phyloP scores from a whole-genome alignment of 108 stramenopile genomes.

The Cyclostephanos tholiformis region DNA sequence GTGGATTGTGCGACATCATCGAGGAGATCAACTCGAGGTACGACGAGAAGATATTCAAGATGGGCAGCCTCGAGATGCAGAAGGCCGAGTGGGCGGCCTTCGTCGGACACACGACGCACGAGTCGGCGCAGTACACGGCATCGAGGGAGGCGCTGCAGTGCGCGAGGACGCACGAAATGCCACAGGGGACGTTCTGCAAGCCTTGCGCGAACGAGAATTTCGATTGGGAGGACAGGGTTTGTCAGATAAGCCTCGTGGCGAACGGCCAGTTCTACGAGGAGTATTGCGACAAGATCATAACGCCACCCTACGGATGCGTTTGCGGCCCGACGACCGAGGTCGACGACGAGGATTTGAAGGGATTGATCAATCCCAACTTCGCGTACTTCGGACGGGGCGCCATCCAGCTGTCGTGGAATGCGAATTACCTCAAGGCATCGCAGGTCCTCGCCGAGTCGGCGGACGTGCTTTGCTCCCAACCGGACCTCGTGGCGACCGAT shows the following conservation, averaged over 20 bases:
- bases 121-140: conserved; percentile 50
- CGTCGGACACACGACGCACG: conserved; percentile 47
- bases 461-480: conserved; percentile 41
- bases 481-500: conserved; percentile 48
- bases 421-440: conserved; percentile 44
- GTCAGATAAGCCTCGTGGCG: conserved; percentile 37
- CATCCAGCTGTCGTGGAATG: conserved; percentile 45
- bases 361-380: conserved; percentile 46
- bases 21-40: conserved; percentile 39
- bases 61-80: conserved; percentile 36
- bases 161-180: conserved; percentile 27
- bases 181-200: conserved; percentile 43
- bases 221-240: conserved; percentile 45
- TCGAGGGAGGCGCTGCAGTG: conserved; percentile 34
- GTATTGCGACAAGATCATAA: conserved; percentile 47
- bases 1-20: conserved; percentile 43
- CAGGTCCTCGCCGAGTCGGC: conserved; percentile 36
- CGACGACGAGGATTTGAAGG: conserved; percentile 18
- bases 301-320: conserved; percentile 45
- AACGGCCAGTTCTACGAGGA: conserved; percentile 48
- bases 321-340: conserved; percentile 49
- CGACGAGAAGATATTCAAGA: conserved; percentile 45
- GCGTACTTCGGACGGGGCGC: conserved; percentile 45
- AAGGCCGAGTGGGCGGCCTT: conserved; percentile 52
- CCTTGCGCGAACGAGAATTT: conserved; percentile 43